Percentiles rank a stretch among this genome's conserved stretches.
Evolutionary conservation across 2,329 filamentous ascomycete genomes (phyloP).

Genomic region (Rhynchosporium agropyri): DNA sequence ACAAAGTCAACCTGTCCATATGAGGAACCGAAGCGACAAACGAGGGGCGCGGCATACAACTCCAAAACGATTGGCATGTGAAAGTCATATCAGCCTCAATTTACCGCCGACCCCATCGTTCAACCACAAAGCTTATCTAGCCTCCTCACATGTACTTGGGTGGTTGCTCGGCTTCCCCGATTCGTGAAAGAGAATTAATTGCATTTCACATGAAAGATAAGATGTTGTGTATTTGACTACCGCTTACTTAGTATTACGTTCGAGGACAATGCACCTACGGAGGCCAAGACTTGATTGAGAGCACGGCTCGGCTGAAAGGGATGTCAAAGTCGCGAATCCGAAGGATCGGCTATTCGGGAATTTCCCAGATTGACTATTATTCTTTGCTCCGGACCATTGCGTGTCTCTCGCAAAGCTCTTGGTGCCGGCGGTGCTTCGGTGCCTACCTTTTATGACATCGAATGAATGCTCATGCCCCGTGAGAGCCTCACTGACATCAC

Average conservation of each 20-base stretch:
- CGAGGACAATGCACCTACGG: background rate
- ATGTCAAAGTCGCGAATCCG: background rate
- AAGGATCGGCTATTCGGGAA: constrained; percentile 3
- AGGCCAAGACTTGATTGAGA: background rate
- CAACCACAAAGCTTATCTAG: constrained; percentile 13
- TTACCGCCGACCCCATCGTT: constrained; percentile 9
- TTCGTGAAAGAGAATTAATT: background rate
- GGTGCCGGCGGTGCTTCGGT: constrained; percentile 16
- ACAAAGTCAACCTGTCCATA: background rate
- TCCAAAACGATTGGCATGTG: constrained; percentile 15
- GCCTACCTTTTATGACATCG: constrained; percentile 3
- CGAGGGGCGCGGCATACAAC: background rate
- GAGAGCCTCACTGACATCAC: constrained; percentile 3
- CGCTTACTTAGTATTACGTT: background rate
- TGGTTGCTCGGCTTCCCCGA: constrained; percentile 12
- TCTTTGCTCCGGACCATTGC: background rate
- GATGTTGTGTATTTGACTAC: background rate
- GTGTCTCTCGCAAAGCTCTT: background rate
- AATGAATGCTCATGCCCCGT: background rate
- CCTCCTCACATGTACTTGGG: background rate
- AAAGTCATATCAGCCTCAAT: constrained; percentile 11
- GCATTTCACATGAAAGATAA: background rate
- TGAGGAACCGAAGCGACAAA: constrained; percentile 8
- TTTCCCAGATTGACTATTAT: constrained; percentile 14
- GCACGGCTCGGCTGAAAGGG: background rate